Conservation (phyloP, 441 rosid species). For the Euphorbia corollata region DNA sequence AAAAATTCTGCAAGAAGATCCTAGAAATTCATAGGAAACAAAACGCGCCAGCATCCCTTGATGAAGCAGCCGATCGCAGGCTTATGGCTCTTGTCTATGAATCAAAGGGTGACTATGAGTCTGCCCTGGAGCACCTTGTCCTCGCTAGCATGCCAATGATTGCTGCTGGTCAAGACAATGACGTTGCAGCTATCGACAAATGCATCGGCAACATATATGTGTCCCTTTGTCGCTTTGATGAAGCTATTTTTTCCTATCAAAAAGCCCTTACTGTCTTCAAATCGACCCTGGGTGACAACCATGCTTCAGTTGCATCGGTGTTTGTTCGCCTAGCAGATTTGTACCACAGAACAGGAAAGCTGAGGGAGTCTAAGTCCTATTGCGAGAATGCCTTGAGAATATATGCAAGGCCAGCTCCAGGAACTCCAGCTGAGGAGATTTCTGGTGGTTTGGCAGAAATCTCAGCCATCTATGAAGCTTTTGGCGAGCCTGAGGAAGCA, state of each 20-base stretch:
- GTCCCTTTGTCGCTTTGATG: slow-evolving; percentile 75
- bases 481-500: slow-evolving; percentile 88
- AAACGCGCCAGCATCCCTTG: slow-evolving; percentile 71
- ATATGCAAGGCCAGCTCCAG: slow-evolving; percentile 71
- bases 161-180: slow-evolving; percentile 71
- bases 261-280: slow-evolving; percentile 89
- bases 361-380: slow-evolving; percentile 80
- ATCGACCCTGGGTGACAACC: slow-evolving; percentile 70
- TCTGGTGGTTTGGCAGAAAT: slow-evolving; percentile 80
- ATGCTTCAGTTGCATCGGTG: slow-evolving; percentile 71
- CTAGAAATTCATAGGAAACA: slow-evolving; percentile 78
- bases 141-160: slow-evolving; percentile 91
- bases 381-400: slow-evolving; percentile 85
- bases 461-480: slow-evolving; percentile 74
- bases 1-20: slow-evolving; percentile 65
- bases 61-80: slow-evolving; percentile 84
- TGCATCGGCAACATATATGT: slow-evolving; percentile 81
- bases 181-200: slow-evolving; percentile 88
- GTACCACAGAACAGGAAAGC: slow-evolving; percentile 76
- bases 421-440: slow-evolving; percentile 67
- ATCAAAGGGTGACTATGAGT: slow-evolving; percentile 86
- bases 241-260: slow-evolving; percentile 90
- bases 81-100: slow-evolving; percentile 81
- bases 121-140: slow-evolving; percentile 92
- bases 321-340: slow-evolving; percentile 83